These are phyloP conservation scores for Golubevia pallescens DNA, from an alignment of 1,284 basidiomycete genomes.

Conservation along the genomic window DNA sequence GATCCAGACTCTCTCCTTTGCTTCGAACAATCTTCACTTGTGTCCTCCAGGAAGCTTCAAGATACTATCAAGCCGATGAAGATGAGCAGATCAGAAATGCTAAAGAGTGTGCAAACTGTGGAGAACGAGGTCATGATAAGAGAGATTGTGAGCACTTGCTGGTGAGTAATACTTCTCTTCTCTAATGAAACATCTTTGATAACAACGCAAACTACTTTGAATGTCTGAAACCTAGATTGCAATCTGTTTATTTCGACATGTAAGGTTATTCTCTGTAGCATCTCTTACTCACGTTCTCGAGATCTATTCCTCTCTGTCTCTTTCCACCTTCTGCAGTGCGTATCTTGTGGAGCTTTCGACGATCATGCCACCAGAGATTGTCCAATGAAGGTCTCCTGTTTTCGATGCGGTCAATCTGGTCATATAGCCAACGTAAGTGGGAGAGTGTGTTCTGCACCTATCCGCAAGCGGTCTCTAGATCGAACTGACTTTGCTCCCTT, in stretches of 20 bases:
- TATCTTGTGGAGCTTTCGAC: slow-evolving; percentile 59
- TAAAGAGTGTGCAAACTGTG: slow-evolving; percentile 36
- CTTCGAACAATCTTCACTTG: no score
- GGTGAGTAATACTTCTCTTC: slow-evolving; percentile 9
- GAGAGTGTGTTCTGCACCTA: neutral
- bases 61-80: slow-evolving; percentile 45
- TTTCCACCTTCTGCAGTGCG: slow-evolving; percentile 24
- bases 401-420: slow-evolving; percentile 53
- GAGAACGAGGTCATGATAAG: slow-evolving; percentile 41
- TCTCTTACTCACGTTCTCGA: neutral
- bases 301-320: neutral
- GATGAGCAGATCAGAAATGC: slow-evolving; percentile 25
- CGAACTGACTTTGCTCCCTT: neutral
- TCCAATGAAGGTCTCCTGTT: slow-evolving; percentile 48
- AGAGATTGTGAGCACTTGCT: slow-evolving; percentile 35
- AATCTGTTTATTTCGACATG: no score
- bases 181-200: no score
- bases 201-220: no score
- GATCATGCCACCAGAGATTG: slow-evolving; percentile 56
- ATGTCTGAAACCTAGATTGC: no score
- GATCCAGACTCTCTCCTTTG: no score
- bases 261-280: neutral
- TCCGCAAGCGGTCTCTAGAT: neutral
- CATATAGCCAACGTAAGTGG: slow-evolving; percentile 39
- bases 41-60: slow-evolving; percentile 8